Conservation (phyloP, 208 protist genomes). For the Acanthamoeba polyphaga region DNA sequence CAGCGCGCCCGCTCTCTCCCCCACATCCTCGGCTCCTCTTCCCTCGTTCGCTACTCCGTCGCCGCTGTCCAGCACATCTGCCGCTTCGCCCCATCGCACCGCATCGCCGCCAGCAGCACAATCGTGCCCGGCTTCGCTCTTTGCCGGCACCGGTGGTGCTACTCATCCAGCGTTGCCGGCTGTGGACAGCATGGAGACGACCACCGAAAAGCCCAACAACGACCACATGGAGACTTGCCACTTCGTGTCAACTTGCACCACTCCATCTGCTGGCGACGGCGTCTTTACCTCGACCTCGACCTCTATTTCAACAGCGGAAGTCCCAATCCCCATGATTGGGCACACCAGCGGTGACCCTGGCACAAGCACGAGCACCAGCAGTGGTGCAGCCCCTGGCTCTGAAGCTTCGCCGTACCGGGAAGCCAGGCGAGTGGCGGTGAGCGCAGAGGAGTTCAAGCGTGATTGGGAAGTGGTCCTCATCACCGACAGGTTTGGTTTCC, state of each 20-base stretch:
- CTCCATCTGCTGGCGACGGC: background rate
- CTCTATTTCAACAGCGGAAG: too few relatives aligned
- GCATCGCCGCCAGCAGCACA: background rate
- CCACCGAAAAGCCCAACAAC: background rate
- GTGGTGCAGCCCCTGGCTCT: background rate
- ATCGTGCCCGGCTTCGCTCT: background rate
- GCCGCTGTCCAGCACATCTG: background rate
- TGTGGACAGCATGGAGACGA: background rate
- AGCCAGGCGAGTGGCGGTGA: background rate
- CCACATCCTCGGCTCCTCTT: background rate
- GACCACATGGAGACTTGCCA: background rate
- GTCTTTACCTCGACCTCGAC: too few relatives aligned
- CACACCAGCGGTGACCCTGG: too few relatives aligned
- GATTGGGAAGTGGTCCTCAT: slow-evolving; percentile 45
- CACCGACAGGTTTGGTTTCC: background rate
- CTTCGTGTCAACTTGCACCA: background rate
- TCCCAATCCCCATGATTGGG: too few relatives aligned
- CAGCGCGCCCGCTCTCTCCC: too few relatives aligned
- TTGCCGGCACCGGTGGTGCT: background rate
- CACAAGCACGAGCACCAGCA: background rate
- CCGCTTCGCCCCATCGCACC: background rate
- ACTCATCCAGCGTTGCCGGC: background rate
- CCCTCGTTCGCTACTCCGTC: background rate
- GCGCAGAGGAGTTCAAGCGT: background rate
- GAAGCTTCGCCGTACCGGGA: background rate